phyloP scores from a whole-genome alignment of 768 basidiomycete genomes.

The Infundibulicybe gibba region DNA sequence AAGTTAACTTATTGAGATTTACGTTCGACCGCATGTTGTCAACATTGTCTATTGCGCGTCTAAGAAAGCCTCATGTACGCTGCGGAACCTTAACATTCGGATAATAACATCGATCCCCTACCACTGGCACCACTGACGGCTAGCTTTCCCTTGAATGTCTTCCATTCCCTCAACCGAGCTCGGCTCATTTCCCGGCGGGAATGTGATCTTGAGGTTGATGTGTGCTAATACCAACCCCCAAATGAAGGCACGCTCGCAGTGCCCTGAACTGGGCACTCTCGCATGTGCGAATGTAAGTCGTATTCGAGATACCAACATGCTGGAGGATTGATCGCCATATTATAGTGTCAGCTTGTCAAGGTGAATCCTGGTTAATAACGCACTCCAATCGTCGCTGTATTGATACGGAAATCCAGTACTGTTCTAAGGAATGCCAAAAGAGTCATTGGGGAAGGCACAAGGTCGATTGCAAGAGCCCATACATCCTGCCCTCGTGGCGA shows the following conservation, averaged over 20 bases:
- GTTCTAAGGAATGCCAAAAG: conserved; percentile 26
- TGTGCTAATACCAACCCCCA: background rate
- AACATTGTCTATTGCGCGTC: too few species aligned
- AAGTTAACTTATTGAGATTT: too few species aligned
- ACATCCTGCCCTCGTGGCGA: conserved; percentile 21
- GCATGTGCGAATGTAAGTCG: background rate
- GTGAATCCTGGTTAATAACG: conserved; percentile 1
- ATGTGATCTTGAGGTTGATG: background rate
- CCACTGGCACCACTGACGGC: background rate
- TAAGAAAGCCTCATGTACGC: too few species aligned
- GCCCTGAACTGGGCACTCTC: background rate
- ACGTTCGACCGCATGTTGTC: too few species aligned
- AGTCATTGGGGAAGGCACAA: conserved; percentile 26
- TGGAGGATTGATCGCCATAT: background rate
- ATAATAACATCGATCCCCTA: too few species aligned
- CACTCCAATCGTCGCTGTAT: background rate
- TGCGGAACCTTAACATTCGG: too few species aligned
- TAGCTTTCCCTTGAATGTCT: background rate
- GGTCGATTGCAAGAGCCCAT: conserved; percentile 19
- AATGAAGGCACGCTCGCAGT: background rate
- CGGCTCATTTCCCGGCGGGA: too few species aligned
- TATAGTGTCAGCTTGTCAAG: conserved; percentile 18
- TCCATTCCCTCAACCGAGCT: conserved; percentile 1
- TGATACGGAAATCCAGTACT: conserved; percentile 19
- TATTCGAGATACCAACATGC: background rate